Evolutionary conservation across 768 basidiomycete species (phyloP).

Genomic region (Psilocybe azurescens): DNA sequence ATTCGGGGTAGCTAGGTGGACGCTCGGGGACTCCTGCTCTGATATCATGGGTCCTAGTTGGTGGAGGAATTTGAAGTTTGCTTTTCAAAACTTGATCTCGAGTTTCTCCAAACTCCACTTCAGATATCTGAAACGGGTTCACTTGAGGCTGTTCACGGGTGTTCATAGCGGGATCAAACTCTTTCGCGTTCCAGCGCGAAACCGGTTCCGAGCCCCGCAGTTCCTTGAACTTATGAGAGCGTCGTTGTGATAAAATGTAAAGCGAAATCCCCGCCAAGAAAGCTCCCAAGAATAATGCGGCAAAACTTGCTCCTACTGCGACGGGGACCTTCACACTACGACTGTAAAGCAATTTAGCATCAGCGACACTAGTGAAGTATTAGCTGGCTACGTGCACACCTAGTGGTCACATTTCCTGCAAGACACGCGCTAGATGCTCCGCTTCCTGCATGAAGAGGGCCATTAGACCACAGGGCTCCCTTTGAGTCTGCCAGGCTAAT

Average conservation of each 20-base stretch:
- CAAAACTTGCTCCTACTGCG: not conserved
- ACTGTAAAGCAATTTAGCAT: not conserved
- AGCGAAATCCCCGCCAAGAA: not conserved
- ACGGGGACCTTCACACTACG: not conserved
- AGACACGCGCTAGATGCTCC: slow-evolving; percentile 49
- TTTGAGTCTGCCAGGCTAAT: slow-evolving; percentile 55
- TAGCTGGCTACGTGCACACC: slow-evolving; percentile 17
- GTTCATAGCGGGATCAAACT: not conserved
- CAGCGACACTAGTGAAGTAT: not conserved
- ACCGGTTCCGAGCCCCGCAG: not conserved
- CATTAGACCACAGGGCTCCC: slow-evolving; percentile 60
- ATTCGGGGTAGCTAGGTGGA: not conserved
- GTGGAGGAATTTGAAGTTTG: not conserved
- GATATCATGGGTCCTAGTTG: not conserved
- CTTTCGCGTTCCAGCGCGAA: not conserved
- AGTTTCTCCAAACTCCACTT: not conserved
- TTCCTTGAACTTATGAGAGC: not conserved
- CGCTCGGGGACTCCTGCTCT: not conserved
- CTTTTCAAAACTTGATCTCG: not conserved
- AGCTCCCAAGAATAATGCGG: not conserved
- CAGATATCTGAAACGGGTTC: not conserved
- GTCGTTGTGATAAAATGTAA: not conserved
- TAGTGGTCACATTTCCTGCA: slow-evolving; percentile 26
- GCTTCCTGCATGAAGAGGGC: slow-evolving; percentile 62
- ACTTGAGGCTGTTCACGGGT: not conserved